Evolutionary conservation across 2,329 filamentous ascomycete species (phyloP), one percentile per base, ranked within the genome.

Genomic region (Phyllosticta paracitricarpa): DNA sequence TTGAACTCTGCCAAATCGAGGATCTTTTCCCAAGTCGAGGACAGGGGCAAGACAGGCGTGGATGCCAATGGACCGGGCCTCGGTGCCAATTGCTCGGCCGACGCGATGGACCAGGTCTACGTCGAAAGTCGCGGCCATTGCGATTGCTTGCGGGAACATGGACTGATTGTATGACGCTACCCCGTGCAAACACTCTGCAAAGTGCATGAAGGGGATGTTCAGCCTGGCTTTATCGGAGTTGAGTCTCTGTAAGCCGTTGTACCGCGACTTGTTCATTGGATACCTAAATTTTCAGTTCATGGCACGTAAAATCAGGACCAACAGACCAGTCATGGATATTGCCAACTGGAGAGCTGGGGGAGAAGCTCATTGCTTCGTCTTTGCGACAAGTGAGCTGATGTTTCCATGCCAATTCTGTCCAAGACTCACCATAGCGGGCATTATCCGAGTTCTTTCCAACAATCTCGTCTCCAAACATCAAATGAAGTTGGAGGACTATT

Each of bases 81-180:
- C 77, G 1, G 70, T 70, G 0, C 72, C 77, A 64, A 78, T 78
- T 0, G 76, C 76, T 12, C 73, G 68, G 0, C 76, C 76, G 4
- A 78, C 73, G 1, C 75, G 70, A 55, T 76, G 66, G 4, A 78
- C 74, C 1, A 78, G 69, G n/a, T 74, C 69, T 0, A 69, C 73
- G 57, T 79, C 76, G 65, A 76, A 79, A 35, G 67, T 75, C 1
- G 76, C 74, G 0, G 76, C 75, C 63, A 79, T 63, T 0, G 72
- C 75, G 25, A 78, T 66, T 35, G 71, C 71, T 57, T 78, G 76
- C 1, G 76, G 76, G 61, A 79, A 78, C 67, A 78, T 74, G 9
- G 74, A 76, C 65, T 78, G 76, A 57, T 77, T 78, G 65, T 75
- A 78, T 0, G 74, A 77, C 6, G 73, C 76, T 1, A 78, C 76